These are phyloP conservation scores for Colletotrichum scovillei DNA, from an alignment of 2,329 filamentous ascomycete species.

Conservation along the genomic window DNA sequence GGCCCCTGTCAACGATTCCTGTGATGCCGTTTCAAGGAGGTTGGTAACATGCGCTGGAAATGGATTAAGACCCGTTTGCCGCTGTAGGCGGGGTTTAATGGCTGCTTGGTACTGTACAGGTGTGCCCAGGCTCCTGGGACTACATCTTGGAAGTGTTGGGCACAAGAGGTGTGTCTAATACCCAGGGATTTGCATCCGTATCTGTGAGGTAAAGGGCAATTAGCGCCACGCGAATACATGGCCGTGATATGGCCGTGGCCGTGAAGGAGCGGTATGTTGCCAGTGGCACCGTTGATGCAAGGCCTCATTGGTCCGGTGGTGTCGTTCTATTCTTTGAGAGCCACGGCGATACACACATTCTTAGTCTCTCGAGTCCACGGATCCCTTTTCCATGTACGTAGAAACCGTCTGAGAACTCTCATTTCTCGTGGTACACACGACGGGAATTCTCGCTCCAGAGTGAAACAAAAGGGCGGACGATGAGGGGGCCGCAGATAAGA, in stretches of 20 bases:
- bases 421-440: background rate
- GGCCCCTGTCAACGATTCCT: background rate
- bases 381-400: background rate
- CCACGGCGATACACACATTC: background rate
- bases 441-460: background rate
- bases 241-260: background rate
- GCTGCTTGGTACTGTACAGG: constrained; percentile 11
- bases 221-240: constrained; percentile 9
- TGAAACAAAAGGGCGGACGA: background rate
- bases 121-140: constrained; percentile 18
- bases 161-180: background rate
- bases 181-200: background rate
- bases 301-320: background rate
- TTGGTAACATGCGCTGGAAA: background rate
- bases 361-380: background rate
- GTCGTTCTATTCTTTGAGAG: background rate
- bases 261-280: background rate
- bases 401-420: background rate
- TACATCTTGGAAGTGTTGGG: background rate
- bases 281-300: background rate
- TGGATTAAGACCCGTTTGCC: background rate
- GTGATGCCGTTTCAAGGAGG: background rate
- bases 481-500: background rate
- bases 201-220: background rate
- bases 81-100: background rate